phyloP scores from a whole-genome alignment of 2,329 filamentous ascomycete species.

The Penicillium frequentans region DNA sequence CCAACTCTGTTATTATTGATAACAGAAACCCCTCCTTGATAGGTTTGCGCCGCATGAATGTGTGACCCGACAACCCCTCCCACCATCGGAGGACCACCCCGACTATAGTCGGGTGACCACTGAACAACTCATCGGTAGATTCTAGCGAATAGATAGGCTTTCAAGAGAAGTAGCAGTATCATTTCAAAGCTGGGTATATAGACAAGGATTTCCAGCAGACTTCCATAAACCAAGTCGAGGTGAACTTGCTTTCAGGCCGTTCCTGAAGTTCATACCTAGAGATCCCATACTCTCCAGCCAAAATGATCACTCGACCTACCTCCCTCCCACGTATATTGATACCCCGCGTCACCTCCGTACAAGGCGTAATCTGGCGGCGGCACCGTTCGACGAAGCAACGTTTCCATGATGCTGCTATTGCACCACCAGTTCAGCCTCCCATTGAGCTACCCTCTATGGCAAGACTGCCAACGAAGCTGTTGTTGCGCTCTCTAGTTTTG shows the following conservation, averaged over 20 bases:
- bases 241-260: background rate
- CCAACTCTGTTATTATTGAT: background rate
- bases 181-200: background rate
- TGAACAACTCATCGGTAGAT: conserved; percentile 1
- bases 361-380: background rate
- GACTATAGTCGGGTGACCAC: conserved; percentile 13
- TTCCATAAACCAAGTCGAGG: background rate
- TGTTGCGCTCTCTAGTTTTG: conserved; percentile 17
- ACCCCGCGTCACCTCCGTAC: background rate
- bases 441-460: conserved; percentile 19
- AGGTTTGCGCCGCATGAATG: background rate
- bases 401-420: conserved; percentile 13
- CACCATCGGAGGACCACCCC: conserved; percentile 13
- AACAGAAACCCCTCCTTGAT: background rate
- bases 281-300: background rate
- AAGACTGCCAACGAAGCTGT: conserved; percentile 15
- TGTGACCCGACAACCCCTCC: conserved; percentile 9
- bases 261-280: background rate
- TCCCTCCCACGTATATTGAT: background rate
- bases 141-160: background rate
- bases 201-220: background rate
- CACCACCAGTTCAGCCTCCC: background rate
- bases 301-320: conserved; percentile 1
- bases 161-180: background rate
- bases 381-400: conserved; percentile 15